Percentiles rank a stretch among this genome's conserved stretches.
Evolutionary conservation across 805 yeast genomes (phyloP).

Genomic region (Candida peoriensis): DNA sequence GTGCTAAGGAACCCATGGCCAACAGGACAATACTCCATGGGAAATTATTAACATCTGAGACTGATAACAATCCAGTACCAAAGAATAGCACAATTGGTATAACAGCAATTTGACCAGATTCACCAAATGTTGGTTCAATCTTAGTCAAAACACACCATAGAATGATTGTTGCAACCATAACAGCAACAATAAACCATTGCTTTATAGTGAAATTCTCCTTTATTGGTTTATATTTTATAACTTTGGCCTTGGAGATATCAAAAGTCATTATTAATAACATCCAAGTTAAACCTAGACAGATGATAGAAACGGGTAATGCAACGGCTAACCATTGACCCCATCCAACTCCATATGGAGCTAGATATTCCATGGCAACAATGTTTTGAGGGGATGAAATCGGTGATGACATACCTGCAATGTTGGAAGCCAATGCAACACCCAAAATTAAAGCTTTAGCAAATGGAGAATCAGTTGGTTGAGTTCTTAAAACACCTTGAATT

Average conservation of each 20-base stretch:
- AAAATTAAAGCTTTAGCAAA: conserved; percentile 80
- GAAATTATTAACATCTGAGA: conserved; percentile 87
- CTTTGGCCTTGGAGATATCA: conserved; percentile 41
- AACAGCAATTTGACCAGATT: conserved; percentile 87
- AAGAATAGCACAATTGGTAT: conserved; percentile 82
- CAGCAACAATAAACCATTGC: conserved; percentile 72
- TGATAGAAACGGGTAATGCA: conserved; percentile 72
- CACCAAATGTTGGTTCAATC: conserved; percentile 71
- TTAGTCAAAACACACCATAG: conserved; percentile 87
- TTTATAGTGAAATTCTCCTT: conserved; percentile 60
- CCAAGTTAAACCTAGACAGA: conserved; percentile 67
- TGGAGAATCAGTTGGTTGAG: conserved; percentile 69
- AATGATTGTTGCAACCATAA: conserved; percentile 66
- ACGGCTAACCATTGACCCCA: conserved; percentile 95
- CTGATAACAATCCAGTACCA: conserved; percentile 79
- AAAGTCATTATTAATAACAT: conserved; percentile 54
- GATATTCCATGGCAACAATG: conserved; percentile 78
- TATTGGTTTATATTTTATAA: conserved; percentile 44
- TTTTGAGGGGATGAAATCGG: conserved; percentile 97
- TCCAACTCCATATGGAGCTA: conserved; percentile 57
- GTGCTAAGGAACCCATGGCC: conserved; percentile 96
- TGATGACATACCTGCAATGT: conserved; percentile 93
- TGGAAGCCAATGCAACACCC: conserved; percentile 89
- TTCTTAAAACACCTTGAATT: conserved; percentile 78
- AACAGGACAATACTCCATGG: conserved; percentile 94